Evolutionary conservation across 2,329 filamentous ascomycete genomes (phyloP).

Genomic region (Colletotrichum tropicale): DNA sequence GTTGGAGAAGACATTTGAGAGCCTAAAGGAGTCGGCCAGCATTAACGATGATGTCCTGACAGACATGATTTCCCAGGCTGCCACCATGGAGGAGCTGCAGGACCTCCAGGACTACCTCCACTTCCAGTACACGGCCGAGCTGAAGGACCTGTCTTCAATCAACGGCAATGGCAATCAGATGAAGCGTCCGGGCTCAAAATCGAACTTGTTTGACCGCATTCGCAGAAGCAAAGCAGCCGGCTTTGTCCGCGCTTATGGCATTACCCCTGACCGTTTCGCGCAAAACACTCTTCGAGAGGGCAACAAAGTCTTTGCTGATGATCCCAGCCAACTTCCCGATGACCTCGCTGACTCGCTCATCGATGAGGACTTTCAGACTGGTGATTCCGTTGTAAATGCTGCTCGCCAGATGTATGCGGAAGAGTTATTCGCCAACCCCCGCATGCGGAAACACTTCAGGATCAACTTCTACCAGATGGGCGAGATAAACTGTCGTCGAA

Average conservation of each 20-base stretch:
- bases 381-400: constrained; percentile 75
- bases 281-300: constrained; percentile 83
- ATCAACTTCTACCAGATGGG: constrained; percentile 83
- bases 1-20: constrained; percentile 79
- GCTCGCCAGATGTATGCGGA: constrained; percentile 90
- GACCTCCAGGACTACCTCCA: constrained; percentile 96
- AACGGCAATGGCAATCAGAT: constrained; percentile 67
- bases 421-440: constrained; percentile 85
- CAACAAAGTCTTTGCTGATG: constrained; percentile 82
- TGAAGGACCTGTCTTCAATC: constrained; percentile 78
- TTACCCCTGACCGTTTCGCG: constrained; percentile 86
- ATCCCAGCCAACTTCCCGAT: constrained; percentile 78
- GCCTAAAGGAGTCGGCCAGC: constrained; percentile 64
- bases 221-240: constrained; percentile 80
- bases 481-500: constrained; percentile 85
- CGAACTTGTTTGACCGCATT: constrained; percentile 82
- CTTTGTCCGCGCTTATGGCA: constrained; percentile 88
- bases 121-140: constrained; percentile 85
- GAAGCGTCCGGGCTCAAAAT: constrained; percentile 84
- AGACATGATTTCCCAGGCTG: constrained; percentile 79
- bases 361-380: constrained; percentile 75
- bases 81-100: constrained; percentile 92
- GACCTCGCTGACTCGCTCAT: constrained; percentile 84
- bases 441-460: constrained; percentile 87
- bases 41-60: constrained; percentile 79